These are phyloP conservation scores for Rubus idaeus DNA, from an alignment of 306 rosid species.

Conservation along the genomic window DNA sequence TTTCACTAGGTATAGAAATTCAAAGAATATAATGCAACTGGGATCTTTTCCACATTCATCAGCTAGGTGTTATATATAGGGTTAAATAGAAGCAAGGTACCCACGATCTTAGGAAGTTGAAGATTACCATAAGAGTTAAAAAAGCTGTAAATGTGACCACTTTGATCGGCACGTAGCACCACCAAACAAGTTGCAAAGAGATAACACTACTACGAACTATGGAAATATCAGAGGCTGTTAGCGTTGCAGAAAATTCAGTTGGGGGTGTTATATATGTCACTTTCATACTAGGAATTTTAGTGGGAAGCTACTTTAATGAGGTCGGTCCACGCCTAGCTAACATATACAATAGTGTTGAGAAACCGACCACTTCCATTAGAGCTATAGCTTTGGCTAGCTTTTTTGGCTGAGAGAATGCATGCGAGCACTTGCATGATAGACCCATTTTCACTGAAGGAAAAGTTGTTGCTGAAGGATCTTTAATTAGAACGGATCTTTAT, in stretches of 20 bases:
- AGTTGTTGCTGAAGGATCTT: not conserved
- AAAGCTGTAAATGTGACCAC: constrained; percentile 33
- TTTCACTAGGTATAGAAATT: constrained; percentile 21
- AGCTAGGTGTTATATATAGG: constrained; percentile 30
- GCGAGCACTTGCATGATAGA: constrained; percentile 14
- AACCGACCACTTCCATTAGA: constrained; percentile 38
- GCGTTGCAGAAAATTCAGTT: constrained; percentile 1
- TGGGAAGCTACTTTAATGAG: constrained; percentile 41
- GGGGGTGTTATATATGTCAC: constrained; percentile 6
- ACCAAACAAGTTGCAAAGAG: constrained; percentile 35
- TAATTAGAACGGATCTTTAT: constrained; percentile 5
- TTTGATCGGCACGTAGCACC: constrained; percentile 24
- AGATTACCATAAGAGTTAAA: constrained; percentile 11
- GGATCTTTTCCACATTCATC: constrained; percentile 29
- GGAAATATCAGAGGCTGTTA: constrained; percentile 19
- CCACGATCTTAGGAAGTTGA: constrained; percentile 38
- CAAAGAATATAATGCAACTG: constrained; percentile 23
- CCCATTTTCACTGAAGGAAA: constrained; percentile 7
- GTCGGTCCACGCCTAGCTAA: constrained; percentile 37
- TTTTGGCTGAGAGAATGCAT: constrained; percentile 19
- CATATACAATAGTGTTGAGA: constrained; percentile 33
- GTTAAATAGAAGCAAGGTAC: constrained; percentile 30
- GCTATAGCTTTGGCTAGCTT: constrained; percentile 19
- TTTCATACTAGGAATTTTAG: constrained; percentile 28
- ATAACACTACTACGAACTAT: constrained; percentile 3